Evolutionary conservation across 768 basidiomycete species (phyloP), one percentile per base, ranked within the genome.

Genomic region (Leccinum broughii): DNA sequence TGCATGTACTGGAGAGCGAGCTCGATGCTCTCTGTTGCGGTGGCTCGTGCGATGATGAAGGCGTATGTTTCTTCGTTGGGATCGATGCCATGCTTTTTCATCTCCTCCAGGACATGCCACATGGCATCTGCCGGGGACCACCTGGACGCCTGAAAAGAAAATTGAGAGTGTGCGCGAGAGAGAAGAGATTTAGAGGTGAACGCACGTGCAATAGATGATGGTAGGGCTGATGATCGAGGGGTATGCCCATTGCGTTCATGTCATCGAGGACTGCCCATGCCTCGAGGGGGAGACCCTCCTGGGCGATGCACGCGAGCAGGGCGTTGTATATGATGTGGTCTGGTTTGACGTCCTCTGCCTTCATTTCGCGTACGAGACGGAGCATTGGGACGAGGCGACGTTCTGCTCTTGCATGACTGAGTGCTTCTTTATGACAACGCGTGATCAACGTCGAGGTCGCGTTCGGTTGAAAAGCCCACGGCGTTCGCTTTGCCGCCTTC

Each of bases 251-350:
- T 17, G 77, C 69, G 35, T 78, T 55, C 88, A 92, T 90, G 69
- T 92, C 89, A 35, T 88, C 86, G 30, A 88, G 72, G 56, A 89
- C 80, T 17, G 87, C 89, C 77, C 81, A 82, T 4, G 86, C 81
- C 61, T 89, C 84, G 30, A 80, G 64, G 68, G 76, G 76, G 9
- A 78, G 65, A 5, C 75, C 77, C 39, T 81, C 75, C 7, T 68
- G 63, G 0, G 81, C 77, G 57, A 84, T 78, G 39, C 83, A 79
- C 3, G 75, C 68, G 35, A 92, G 75, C 4, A 93, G 72, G 4
- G 76, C 70, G 60, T 85, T 81, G 69, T 92, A 92, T 0, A 83
- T 80, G 35, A 72, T 64, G 15, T 80, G 37, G 63, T 86, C 80
- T 0, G 91, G 90, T n/a, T 64, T 44, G 11, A 89, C 70, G 20